Conservation (phyloP, 2,329 filamentous ascomycete genomes). For the Colletotrichum filicis region DNA sequence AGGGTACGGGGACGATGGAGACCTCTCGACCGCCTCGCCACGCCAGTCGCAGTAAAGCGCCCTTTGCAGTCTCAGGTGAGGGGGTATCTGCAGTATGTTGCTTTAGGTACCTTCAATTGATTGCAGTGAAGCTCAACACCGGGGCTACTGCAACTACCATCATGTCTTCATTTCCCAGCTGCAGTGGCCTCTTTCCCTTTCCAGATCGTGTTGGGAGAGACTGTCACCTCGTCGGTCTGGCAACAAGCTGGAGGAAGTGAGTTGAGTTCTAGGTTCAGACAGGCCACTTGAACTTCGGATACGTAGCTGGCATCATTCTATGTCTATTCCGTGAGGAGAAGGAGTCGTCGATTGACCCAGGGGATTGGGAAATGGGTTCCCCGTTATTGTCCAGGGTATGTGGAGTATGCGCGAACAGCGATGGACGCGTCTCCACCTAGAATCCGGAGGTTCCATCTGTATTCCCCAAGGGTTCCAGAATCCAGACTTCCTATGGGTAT, state of each 20-base stretch:
- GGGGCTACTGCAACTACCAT: not conserved
- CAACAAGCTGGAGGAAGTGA: not conserved
- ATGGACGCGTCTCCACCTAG: not conserved
- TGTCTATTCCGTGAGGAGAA: not conserved
- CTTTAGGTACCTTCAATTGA: not conserved
- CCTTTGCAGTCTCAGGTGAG: slow-evolving; percentile 9
- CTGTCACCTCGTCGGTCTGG: not conserved
- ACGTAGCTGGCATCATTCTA: too few relatives aligned
- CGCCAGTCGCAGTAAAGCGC: slow-evolving; percentile 13
- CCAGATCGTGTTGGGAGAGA: not conserved
- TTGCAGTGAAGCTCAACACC: not conserved
- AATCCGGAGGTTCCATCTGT: not conserved
- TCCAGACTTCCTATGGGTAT: not conserved
- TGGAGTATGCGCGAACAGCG: slow-evolving; percentile 15
- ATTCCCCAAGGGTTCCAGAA: not conserved
- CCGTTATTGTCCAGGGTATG: slow-evolving; percentile 6
- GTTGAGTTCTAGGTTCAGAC: too few relatives aligned
- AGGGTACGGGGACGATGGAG: not conserved
- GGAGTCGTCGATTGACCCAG: not conserved
- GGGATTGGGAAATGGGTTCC: slow-evolving; percentile 2
- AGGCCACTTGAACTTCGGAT: not conserved
- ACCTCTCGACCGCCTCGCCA: slow-evolving; percentile 1
- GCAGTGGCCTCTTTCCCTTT: not conserved
- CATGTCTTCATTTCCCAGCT: not conserved
- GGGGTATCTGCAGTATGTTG: not conserved